Evolutionary conservation across 192 early-diverging fungal genomes (phyloP).

Genomic region (Backusella circina): DNA sequence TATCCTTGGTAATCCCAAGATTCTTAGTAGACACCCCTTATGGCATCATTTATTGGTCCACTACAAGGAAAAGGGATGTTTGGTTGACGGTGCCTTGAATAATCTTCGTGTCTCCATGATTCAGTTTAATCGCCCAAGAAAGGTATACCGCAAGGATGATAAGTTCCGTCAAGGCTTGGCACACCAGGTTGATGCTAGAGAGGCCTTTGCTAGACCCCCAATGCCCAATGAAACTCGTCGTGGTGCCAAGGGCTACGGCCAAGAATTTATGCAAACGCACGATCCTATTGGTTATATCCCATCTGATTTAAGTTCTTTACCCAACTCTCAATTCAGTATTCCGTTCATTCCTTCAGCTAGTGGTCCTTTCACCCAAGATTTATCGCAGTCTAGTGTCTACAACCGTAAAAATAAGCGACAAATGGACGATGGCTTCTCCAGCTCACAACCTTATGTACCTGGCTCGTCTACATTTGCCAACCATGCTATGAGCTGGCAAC

Average conservation of each 20-base stretch:
- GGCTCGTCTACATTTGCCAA: constrained; percentile 33
- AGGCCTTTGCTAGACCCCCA: constrained; percentile 54
- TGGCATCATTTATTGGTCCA: constrained; percentile 96
- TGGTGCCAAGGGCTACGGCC: constrained; percentile 40
- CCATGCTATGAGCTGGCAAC: constrained; percentile 27
- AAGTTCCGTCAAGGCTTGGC: constrained; percentile 55
- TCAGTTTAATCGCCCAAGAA: constrained; percentile 78
- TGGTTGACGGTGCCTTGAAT: constrained; percentile 91
- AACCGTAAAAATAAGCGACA: constrained; percentile 43
- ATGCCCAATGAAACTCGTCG: constrained; percentile 49
- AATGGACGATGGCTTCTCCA: not conserved
- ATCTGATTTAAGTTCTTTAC: constrained; percentile 40
- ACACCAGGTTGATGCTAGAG: constrained; percentile 55
- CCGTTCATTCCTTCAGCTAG: constrained; percentile 52
- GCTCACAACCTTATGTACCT: constrained; percentile 26
- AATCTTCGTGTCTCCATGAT: constrained; percentile 87
- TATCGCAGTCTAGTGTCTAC: constrained; percentile 51
- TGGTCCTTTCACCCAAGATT: constrained; percentile 58
- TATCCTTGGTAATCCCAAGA: constrained; percentile 93
- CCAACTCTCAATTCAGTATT: constrained; percentile 46
- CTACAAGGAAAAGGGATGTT: constrained; percentile 84
- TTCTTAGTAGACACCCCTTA: constrained; percentile 85
- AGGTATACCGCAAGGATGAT: constrained; percentile 51
- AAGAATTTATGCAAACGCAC: constrained; percentile 49
- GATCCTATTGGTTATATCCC: constrained; percentile 49